These are phyloP conservation scores for Suillus luteus DNA, from an alignment of 768 basidiomycete species.

Conservation along the genomic window DNA sequence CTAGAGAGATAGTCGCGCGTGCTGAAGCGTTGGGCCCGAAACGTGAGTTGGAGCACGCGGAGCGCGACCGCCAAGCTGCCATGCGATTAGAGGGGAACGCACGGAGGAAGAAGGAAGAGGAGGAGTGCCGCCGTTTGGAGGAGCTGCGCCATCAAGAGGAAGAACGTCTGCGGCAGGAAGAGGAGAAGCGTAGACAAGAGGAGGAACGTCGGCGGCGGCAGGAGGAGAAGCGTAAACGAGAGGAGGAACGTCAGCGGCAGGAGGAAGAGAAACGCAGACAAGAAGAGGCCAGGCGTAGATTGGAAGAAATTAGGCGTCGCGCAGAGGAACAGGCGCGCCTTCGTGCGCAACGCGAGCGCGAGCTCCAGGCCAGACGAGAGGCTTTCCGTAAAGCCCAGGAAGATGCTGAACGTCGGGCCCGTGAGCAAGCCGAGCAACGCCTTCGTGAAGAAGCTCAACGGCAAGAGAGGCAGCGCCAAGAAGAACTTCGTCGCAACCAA, in stretches of 20 bases:
- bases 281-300: slow-evolving; percentile 11
- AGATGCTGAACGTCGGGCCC: slow-evolving; percentile 24
- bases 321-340: slow-evolving; percentile 21
- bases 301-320: slow-evolving; percentile 19
- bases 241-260: slow-evolving; percentile 2
- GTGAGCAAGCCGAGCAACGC: slow-evolving; percentile 16
- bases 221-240: slow-evolving; percentile 19
- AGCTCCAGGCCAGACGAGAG: slow-evolving; percentile 19
- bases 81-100: slow-evolving; percentile 18
- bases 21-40: slow-evolving; percentile 21
- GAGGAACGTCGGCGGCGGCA: slow-evolving; percentile 7
- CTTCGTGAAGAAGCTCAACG: slow-evolving; percentile 14
- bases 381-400: slow-evolving; percentile 15
- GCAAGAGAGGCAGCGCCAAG: slow-evolving; percentile 10
- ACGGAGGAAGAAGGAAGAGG: slow-evolving; percentile 17
- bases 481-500: slow-evolving; percentile 18
- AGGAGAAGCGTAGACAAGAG: slow-evolving; percentile 19
- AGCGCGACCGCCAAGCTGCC: slow-evolving; percentile 23
- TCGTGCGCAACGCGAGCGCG: slow-evolving; percentile 27
- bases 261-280: slow-evolving; percentile 21
- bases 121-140: slow-evolving; percentile 24
- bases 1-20: slow-evolving; percentile 24
- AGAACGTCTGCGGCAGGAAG: slow-evolving; percentile 12
- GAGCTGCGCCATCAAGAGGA: slow-evolving; percentile 17
- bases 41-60: slow-evolving; percentile 20